phyloP scores from a whole-genome alignment of 2,329 filamentous ascomycete species.

The Corniculantispora saksenae region DNA sequence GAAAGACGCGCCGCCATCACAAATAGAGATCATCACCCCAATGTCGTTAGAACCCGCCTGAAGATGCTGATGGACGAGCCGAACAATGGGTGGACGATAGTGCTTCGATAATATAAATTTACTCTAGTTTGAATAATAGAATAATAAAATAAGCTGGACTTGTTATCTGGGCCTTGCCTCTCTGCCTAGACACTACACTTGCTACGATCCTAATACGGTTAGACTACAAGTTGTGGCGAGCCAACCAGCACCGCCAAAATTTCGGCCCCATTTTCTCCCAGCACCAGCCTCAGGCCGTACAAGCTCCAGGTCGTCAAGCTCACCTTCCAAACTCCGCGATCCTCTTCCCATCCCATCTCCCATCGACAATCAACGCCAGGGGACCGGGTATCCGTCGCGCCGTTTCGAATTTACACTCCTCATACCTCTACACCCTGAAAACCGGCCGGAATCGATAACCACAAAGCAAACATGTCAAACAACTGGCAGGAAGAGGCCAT shows the following conservation, averaged over 20 bases:
- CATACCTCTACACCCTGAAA: not conserved
- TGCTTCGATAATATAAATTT: too few species aligned
- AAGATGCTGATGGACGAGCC: too few species aligned
- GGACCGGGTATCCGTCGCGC: not conserved
- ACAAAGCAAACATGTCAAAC: conserved; percentile 34
- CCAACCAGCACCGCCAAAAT: conserved; percentile 11
- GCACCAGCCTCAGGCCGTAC: conserved; percentile 15
- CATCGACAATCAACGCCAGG: conserved; percentile 12
- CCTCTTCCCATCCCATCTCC: conserved; percentile 4
- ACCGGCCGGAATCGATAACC: conserved; percentile 2
- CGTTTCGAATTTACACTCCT: not conserved
- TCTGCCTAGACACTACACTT: too few species aligned
- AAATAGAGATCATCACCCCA: too few species aligned
- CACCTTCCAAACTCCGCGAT: conserved; percentile 10
- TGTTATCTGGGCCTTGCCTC: too few species aligned
- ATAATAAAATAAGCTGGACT: too few species aligned
- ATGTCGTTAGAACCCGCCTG: too few species aligned
- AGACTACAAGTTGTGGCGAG: not conserved
- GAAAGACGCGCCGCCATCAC: too few species aligned
- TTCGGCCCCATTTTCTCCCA: conserved; percentile 8
- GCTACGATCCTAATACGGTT: conserved; percentile 15
- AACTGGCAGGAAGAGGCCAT: conserved; percentile 53
- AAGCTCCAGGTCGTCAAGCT: conserved; percentile 18
- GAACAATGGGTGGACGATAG: too few species aligned
- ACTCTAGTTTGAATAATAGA: too few species aligned